phyloP scores from a whole-genome alignment of 257 asterid genomes.

The Cinchona pubescens region DNA sequence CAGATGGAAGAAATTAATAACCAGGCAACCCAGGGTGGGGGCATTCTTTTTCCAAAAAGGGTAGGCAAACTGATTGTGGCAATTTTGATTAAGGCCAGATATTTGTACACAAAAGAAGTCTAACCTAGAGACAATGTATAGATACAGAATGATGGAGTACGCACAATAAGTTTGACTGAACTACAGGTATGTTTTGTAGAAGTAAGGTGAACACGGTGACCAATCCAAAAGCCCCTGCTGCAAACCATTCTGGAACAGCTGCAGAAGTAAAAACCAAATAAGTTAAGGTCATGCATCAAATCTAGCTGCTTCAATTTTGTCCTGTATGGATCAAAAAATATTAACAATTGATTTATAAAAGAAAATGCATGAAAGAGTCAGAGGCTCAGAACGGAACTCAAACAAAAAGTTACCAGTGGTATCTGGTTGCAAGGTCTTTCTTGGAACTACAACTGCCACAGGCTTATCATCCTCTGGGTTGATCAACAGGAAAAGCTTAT shows the following conservation, averaged over 20 bases:
- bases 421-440: constrained; percentile 79
- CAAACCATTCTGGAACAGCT: constrained; percentile 99
- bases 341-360: background rate
- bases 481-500: constrained; percentile 72
- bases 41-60: background rate
- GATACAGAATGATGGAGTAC: constrained; percentile 23
- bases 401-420: constrained; percentile 47
- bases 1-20: background rate
- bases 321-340: background rate
- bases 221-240: constrained; percentile 92
- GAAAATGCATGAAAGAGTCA: background rate
- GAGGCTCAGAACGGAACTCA: background rate
- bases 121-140: constrained; percentile 3
- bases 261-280: constrained; percentile 34
- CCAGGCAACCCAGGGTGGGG: background rate
- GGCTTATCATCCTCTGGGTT: constrained; percentile 98
- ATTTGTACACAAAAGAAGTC: background rate
- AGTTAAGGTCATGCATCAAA: background rate
- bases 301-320: constrained; percentile 1
- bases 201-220: constrained; percentile 82
- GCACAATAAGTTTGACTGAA: constrained; percentile 76
- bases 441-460: constrained; percentile 95
- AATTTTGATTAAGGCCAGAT: background rate
- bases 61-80: background rate
- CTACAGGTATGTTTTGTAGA: constrained; percentile 85